Conservation (phyloP, 2,329 filamentous ascomycete genomes). For the Arthrobotrys sphaeroides region DNA sequence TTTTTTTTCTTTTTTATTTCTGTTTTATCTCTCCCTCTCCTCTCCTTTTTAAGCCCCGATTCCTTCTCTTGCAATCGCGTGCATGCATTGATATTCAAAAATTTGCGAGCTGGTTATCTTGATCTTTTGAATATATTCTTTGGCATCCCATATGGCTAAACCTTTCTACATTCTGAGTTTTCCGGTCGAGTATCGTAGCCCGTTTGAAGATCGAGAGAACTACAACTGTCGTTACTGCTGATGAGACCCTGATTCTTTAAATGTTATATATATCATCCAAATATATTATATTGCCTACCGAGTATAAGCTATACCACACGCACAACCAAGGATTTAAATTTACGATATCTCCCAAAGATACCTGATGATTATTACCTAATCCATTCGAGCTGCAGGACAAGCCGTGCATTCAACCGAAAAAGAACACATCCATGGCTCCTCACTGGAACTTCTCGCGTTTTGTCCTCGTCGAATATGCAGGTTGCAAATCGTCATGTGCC, state of each 20-base stretch:
- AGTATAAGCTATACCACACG: neutral
- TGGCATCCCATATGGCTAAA: neutral
- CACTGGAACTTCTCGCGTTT: neutral
- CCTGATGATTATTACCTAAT: constrained; percentile 9
- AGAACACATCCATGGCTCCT: neutral
- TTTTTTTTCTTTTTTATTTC: constrained; percentile 20
- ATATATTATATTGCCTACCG: no score
- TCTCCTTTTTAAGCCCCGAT: neutral
- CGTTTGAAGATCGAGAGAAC: neutral
- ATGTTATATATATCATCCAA: no score
- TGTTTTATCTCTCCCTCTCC: no score
- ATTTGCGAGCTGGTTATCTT: constrained; percentile 49
- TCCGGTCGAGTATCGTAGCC: neutral
- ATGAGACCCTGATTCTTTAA: neutral
- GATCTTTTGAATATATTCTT: constrained; percentile 29
- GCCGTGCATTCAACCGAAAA: neutral
- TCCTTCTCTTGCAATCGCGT: neutral
- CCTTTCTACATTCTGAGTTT: neutral
- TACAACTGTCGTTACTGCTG: constrained; percentile 25
- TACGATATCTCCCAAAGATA: neutral
- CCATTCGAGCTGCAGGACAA: neutral
- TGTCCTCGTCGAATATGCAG: constrained; percentile 20
- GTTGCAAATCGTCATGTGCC: constrained; percentile 42
- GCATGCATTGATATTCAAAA: constrained; percentile 31
- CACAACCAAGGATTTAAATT: neutral